Conservation (phyloP, 805 yeast species). For the Hanseniaspora hatyaiensis region DNA sequence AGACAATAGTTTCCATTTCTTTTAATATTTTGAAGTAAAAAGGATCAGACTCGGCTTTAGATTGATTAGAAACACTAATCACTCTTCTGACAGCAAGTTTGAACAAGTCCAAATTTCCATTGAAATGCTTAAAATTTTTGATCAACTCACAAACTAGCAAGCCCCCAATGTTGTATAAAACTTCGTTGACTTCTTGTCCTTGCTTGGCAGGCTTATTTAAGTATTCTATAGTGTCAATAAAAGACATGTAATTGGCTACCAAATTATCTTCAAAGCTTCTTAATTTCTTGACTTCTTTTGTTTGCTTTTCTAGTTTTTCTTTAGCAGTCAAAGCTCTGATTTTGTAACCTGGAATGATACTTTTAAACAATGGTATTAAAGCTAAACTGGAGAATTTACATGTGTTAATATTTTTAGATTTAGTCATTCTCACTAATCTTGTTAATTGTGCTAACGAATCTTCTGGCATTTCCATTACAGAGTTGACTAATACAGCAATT, state of each 20-base stretch:
- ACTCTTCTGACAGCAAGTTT: constrained; percentile 56
- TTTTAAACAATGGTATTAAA: constrained; percentile 70
- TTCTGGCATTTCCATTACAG: constrained; percentile 77
- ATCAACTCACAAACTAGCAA: constrained; percentile 72
- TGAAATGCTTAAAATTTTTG: constrained; percentile 61
- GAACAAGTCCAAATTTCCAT: constrained; percentile 65
- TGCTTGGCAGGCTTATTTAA: constrained; percentile 33
- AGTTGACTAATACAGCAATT: constrained; percentile 68
- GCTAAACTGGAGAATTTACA: constrained; percentile 65
- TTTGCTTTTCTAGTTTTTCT: constrained; percentile 70
- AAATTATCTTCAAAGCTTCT: constrained; percentile 73
- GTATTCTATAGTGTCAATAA: constrained; percentile 44
- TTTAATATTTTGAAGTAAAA: constrained; percentile 49
- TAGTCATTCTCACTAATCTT: constrained; percentile 58
- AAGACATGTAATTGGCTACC: constrained; percentile 55
- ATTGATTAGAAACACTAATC: constrained; percentile 34
- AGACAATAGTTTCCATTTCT: constrained; percentile 56
- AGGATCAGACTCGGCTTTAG: constrained; percentile 35
- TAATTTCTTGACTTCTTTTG: constrained; percentile 66
- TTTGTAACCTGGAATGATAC: constrained; percentile 76
- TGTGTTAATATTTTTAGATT: constrained; percentile 53
- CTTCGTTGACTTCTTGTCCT: constrained; percentile 25
- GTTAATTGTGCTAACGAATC: constrained; percentile 57
- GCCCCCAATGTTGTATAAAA: constrained; percentile 46
- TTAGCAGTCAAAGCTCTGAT: constrained; percentile 72